Evolutionary conservation across 202 grass and related monocot genomes (phyloP).

Genomic region (Elaeis oleifera): DNA sequence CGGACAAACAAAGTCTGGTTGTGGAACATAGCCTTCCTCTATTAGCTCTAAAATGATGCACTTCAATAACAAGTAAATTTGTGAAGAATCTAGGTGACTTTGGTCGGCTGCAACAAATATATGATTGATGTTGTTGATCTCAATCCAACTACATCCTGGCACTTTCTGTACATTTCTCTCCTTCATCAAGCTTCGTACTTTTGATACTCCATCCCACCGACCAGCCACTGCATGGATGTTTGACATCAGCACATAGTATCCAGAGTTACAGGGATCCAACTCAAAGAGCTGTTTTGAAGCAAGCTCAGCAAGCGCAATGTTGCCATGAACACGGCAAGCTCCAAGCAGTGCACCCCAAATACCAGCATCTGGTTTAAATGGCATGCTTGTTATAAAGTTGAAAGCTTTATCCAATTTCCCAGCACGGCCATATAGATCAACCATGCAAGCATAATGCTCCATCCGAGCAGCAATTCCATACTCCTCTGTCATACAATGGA

Average conservation of each 20-base stretch:
- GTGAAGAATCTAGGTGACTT: slow-evolving; percentile 57
- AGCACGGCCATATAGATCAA: slow-evolving; percentile 69
- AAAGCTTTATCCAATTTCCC: slow-evolving; percentile 62
- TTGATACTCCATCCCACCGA: slow-evolving; percentile 64
- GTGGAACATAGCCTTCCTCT: slow-evolving; percentile 67
- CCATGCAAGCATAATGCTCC: slow-evolving; percentile 78
- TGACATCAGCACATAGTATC: slow-evolving; percentile 89
- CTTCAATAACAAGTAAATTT: slow-evolving; percentile 53
- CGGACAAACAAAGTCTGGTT: slow-evolving; percentile 29
- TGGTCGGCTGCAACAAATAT: slow-evolving; percentile 69
- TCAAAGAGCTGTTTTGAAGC: slow-evolving; percentile 56
- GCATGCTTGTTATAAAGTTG: slow-evolving; percentile 50
- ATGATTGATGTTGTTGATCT: slow-evolving; percentile 56
- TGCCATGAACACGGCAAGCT: slow-evolving; percentile 58
- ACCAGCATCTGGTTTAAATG: slow-evolving; percentile 69
- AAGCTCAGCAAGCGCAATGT: slow-evolving; percentile 59
- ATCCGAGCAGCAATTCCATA: slow-evolving; percentile 47
- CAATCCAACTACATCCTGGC: slow-evolving; percentile 83
- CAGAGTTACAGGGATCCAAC: slow-evolving; percentile 71
- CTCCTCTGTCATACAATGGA: slow-evolving; percentile 43
- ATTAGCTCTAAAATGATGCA: slow-evolving; percentile 55
- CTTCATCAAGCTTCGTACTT: slow-evolving; percentile 75
- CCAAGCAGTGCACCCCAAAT: slow-evolving; percentile 84
- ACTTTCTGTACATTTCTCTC: slow-evolving; percentile 67
- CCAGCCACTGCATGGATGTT: slow-evolving; percentile 83